Base-by-base conservation (phyloP, 371 early-diverging fungal genomes). In the Circinella minor region DNA sequence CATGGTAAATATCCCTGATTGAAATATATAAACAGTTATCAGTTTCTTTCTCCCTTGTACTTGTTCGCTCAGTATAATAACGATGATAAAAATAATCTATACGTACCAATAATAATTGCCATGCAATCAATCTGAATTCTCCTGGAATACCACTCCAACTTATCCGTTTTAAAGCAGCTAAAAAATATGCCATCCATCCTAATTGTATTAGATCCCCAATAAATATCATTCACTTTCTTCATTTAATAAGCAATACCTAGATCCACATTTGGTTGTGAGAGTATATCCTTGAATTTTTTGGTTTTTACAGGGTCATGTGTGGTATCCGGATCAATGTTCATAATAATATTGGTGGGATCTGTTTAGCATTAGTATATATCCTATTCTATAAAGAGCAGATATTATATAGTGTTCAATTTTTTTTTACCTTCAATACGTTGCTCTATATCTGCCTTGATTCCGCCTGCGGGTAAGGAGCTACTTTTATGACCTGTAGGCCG, bases 91-190 rank as follows among this genome's bases (percentile, higher is more conserved):
- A 27, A 61, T 20, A 36, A 36, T 60, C 20, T 55, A 61, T 37
- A 65, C 77, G 13, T 68, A 91, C 96, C 84, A 97, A 87, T 54
- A 97, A 79, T 9, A 97, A 74, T 68, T 95, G 94, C 98, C 98
- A 98, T 10, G 95, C 92, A 57, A 92, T 91, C 15, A 92, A 86
- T 14, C 98, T 87, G 51, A 93, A 84, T 71, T 94, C 91, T 15
- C 88, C 86, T 0, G 98, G 97, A 34, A 97, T 92, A 1, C 98
- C 98, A 61, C 90, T 89, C 98, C 98, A 98, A 73, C 94, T 91
- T 8, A 95, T 80, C 72, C 90, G 89, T 46, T 91, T 81, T 36
- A 96, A 81, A 46, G 89, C 86, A 55, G 76, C 93, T 65, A 65
- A 15, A n/a, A 63, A 9, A 43, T 11, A 43, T 43, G 11, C 11